Evolutionary conservation across 352 stramenopile species (phyloP).

Genomic region (Aphanomyces invadans): DNA sequence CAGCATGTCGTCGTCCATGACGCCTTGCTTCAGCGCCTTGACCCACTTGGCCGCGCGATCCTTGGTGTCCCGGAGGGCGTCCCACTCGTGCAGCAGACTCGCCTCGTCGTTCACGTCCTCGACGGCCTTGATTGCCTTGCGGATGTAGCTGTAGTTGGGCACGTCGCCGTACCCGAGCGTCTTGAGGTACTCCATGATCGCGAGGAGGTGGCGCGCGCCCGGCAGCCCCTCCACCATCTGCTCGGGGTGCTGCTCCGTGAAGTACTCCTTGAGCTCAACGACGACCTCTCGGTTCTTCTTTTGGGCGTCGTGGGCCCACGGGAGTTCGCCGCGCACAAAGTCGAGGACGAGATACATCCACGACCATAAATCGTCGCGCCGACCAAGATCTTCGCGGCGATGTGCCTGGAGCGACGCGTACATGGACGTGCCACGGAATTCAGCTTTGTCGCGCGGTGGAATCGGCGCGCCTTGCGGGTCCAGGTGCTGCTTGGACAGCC

Average conservation of each 20-base stretch:
- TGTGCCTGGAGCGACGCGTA: constrained; percentile 84
- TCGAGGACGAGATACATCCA: constrained; percentile 87
- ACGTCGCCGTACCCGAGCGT: constrained; percentile 62
- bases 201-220: constrained; percentile 56
- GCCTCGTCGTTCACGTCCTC: constrained; percentile 33
- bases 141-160: constrained; percentile 57
- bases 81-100: constrained; percentile 41
- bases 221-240: constrained; percentile 66
- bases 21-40: constrained; percentile 39
- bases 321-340: constrained; percentile 77
- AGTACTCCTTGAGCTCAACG: constrained; percentile 74
- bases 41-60: constrained; percentile 26
- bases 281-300: constrained; percentile 79
- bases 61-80: constrained; percentile 28
- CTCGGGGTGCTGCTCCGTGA: constrained; percentile 58
- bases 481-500: constrained; percentile 69
- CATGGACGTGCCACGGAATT: constrained; percentile 85
- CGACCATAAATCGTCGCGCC: constrained; percentile 83
- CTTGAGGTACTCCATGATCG: constrained; percentile 70
- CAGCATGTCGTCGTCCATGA: constrained; percentile 32
- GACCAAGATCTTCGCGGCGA: constrained; percentile 63
- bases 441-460: constrained; percentile 45
- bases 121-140: constrained; percentile 35
- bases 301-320: constrained; percentile 73
- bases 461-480: constrained; percentile 55